Evolutionary conservation across 129 eudicot species (phyloP).

Genomic region (Dittrichia graveolens): DNA sequence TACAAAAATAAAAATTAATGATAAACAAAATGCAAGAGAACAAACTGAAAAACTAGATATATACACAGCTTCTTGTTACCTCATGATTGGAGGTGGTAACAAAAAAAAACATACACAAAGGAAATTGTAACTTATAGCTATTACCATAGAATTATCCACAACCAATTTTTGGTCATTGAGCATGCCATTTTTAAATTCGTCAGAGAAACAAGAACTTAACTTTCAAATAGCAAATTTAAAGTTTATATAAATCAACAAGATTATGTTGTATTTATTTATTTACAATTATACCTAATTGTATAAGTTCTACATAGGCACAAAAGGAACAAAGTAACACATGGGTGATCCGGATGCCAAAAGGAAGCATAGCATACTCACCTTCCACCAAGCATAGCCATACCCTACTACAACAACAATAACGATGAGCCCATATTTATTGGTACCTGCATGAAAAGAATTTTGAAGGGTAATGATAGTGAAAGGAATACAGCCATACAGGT

Average conservation of each 20-base stretch:
- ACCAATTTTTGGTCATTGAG: too few species aligned
- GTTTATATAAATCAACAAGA: neutral
- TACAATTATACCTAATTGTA: neutral
- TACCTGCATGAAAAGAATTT: constrained; percentile 44
- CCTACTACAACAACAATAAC: constrained; percentile 68
- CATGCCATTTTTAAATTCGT: too few species aligned
- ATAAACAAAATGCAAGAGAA: constrained; percentile 23
- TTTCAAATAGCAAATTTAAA: neutral
- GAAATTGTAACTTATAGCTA: neutral
- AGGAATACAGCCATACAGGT: neutral
- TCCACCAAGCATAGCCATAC: constrained; percentile 95
- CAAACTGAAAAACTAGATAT: neutral
- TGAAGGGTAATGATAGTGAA: neutral
- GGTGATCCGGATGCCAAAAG: neutral
- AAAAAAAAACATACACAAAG: neutral
- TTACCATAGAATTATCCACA: neutral
- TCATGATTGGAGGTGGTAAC: neutral
- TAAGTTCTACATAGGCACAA: neutral
- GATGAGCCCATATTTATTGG: constrained; percentile 59
- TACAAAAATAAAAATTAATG: neutral
- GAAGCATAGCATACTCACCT: constrained; percentile 47
- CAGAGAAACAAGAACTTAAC: too few species aligned
- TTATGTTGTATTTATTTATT: neutral
- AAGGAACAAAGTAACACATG: neutral
- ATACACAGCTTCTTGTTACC: neutral